Conservation (phyloP, 257 asterid genomes). For the Cruciata laevipes region DNA sequence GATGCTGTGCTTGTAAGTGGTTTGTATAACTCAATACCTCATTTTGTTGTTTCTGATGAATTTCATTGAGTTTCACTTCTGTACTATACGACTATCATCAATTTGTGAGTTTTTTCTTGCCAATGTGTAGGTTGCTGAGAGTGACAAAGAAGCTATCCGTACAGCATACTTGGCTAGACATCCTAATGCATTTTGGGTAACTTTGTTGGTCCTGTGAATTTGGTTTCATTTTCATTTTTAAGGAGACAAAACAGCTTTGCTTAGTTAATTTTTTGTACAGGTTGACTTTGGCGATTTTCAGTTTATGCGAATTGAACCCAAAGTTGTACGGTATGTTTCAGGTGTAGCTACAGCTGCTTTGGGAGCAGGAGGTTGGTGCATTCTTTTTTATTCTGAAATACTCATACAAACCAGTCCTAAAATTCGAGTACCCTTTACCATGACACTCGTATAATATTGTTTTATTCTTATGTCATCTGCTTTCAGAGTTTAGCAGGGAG, state of each 20-base stretch:
- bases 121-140: constrained; percentile 39
- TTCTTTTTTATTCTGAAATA: constrained; percentile 10
- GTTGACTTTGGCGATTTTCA: constrained; percentile 98
- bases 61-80: not conserved
- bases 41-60: not conserved
- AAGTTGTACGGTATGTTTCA: constrained; percentile 64
- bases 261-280: constrained; percentile 32
- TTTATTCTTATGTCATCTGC: constrained; percentile 14
- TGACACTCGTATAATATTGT: not conserved
- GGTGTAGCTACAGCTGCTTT: constrained; percentile 91
- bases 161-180: constrained; percentile 72
- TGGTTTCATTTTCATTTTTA: constrained; percentile 9
- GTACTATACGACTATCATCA: not conserved
- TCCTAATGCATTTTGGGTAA: constrained; percentile 96
- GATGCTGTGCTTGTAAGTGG: constrained; percentile 72
- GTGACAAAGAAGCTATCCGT: constrained; percentile 53
- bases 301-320: constrained; percentile 79
- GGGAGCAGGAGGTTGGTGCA: constrained; percentile 82
- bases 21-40: constrained; percentile 4
- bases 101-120: not conserved
- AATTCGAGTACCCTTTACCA: constrained; percentile 1
- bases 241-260: constrained; percentile 16
- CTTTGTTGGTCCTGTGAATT: not conserved
- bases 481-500: constrained; percentile 70
- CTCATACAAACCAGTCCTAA: constrained; percentile 3